Evolutionary conservation across 2,329 filamentous ascomycete genomes (phyloP), one percentile per base, ranked within the genome.

Genomic region (Botrytis fragariae): DNA sequence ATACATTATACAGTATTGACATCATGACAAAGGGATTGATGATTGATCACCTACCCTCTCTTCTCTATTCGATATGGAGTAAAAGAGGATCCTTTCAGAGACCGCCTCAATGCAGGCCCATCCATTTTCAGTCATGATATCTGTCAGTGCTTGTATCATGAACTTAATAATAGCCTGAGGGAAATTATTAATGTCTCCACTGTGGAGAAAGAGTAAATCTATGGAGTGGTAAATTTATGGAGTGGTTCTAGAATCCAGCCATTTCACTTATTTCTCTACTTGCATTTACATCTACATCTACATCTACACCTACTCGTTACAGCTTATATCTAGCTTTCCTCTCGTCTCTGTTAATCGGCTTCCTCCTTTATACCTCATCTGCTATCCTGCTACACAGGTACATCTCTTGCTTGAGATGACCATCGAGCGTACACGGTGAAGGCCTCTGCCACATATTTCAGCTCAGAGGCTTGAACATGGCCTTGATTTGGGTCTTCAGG

Each of bases 211-310:
- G 29, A n/a, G 32, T 20, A 48, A 39, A 20, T 35, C 20, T 25
- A 35, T 37, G 37, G 54, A 69, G 18, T 63, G 25, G 25, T 63
- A n/a, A 51, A 20, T 35, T 32, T 35, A 35, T 35, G 37, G 54
- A 69, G n/a, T 51, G 32, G 32, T 63, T 71, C 59, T 71, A 71
- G 59, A 64, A 39, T 71, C 54, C n/a, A 32, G 69, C 18, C 32
- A 62, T 44, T 29, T 51, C 59, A 71, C 69, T 63, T 54, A 29
- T 63, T 32, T 42, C 16, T 64, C n/a, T 25, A 60, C 37, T 14
- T 22, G 0, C 45, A 25, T n/a, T n/a, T 57, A 22, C 22, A 37
- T 57, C 57, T 64, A 63, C 69, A 35, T 35, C 32, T 35, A 1
- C 45, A 25, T n/a, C 35, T 57, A 22, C 22, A 37, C 68, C 68